These are phyloP conservation scores for Populus hybrid DNA, from an alignment of 441 rosid genomes.

Conservation along the genomic window DNA sequence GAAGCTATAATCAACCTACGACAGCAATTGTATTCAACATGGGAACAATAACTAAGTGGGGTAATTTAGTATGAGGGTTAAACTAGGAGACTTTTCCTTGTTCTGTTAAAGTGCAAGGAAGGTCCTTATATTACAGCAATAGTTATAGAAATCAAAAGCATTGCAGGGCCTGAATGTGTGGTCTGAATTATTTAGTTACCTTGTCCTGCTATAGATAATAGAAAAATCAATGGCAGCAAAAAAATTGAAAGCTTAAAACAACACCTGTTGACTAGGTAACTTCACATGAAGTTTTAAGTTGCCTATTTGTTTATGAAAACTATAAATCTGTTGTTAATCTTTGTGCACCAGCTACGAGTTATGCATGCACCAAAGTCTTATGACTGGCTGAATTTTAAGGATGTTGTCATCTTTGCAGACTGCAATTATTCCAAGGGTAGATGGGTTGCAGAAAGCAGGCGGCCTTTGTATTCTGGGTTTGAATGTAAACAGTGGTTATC, in stretches of 20 bases:
- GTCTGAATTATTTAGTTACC: background rate
- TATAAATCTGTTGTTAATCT: background rate
- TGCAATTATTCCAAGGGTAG: conserved; percentile 81
- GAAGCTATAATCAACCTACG: background rate
- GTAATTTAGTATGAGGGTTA: background rate
- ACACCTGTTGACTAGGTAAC: background rate
- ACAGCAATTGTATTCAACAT: background rate
- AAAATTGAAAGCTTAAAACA: background rate
- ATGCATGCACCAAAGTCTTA: background rate
- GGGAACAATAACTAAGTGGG: background rate
- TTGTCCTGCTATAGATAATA: background rate
- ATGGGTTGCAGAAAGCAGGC: conserved; percentile 62
- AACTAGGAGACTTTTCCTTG: background rate
- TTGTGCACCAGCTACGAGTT: background rate
- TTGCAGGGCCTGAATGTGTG: background rate
- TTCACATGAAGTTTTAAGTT: background rate
- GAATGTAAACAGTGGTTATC: conserved; percentile 87
- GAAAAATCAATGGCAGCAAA: background rate
- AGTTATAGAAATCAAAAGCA: background rate
- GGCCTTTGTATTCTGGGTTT: conserved; percentile 73
- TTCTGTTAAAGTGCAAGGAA: background rate
- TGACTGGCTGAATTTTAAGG: background rate
- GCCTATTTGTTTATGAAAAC: background rate
- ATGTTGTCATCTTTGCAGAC: conserved; percentile 31
- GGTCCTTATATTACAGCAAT: background rate